Evolutionary conservation across 2,329 filamentous ascomycete genomes (phyloP).

Genomic region (Dryadomyces sulphureus): DNA sequence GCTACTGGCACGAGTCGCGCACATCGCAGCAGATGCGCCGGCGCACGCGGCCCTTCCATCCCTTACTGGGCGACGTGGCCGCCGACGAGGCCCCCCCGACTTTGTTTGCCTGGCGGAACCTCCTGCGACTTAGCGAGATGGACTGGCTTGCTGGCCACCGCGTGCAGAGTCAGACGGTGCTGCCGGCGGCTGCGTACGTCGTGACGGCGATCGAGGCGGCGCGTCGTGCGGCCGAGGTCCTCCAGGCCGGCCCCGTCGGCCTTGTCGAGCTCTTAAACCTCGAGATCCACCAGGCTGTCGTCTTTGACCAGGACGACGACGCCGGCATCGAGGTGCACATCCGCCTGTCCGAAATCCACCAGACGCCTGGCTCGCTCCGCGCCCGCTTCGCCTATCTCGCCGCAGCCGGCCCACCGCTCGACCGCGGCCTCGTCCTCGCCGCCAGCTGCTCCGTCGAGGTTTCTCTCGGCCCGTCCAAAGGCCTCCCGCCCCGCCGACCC

Average conservation of each 20-base stretch:
- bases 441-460: not conserved
- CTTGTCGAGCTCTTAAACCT: slow-evolving; percentile 6
- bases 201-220: slow-evolving; percentile 10
- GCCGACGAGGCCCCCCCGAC: slow-evolving; percentile 5
- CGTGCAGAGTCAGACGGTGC: slow-evolving; percentile 13
- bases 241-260: slow-evolving; percentile 13
- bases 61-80: slow-evolving; percentile 9
- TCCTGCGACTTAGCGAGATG: slow-evolving; percentile 6
- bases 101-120: slow-evolving; percentile 8
- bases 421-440: not conserved
- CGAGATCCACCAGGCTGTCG: not conserved
- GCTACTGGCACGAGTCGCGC: slow-evolving; percentile 10
- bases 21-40: not conserved
- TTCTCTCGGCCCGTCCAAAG: not conserved
- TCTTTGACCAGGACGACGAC: not conserved
- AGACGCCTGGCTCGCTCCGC: not conserved
- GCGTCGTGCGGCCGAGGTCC: slow-evolving; percentile 1
- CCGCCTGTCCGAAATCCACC: not conserved
- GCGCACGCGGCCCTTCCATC: slow-evolving; percentile 5
- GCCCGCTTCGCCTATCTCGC: not conserved
- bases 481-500: not conserved
- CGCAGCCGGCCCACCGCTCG: no score
- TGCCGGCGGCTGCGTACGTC: slow-evolving; percentile 7
- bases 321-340: not conserved
- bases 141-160: slow-evolving; percentile 15